phyloP scores from a whole-genome alignment of 306 rosid genomes.

The Astragalus glycyphyllos region DNA sequence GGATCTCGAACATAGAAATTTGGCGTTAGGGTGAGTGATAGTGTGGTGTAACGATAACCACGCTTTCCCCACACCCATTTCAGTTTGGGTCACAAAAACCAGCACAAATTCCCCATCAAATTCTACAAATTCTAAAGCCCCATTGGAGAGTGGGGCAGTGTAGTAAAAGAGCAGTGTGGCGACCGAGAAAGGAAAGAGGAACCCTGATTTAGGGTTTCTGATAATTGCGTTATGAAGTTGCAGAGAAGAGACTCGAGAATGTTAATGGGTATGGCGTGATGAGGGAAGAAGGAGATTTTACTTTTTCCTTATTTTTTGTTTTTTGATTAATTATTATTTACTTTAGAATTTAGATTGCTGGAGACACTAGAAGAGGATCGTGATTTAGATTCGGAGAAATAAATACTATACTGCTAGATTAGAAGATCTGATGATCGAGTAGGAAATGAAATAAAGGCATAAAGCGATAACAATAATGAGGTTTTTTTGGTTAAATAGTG shows the following conservation, averaged over 20 bases:
- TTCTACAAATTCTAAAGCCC: conserved; percentile 2
- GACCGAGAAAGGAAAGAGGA: conserved; percentile 9
- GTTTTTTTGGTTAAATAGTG: too few species aligned
- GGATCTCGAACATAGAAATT: conserved; percentile 65
- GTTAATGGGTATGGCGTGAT: background rate
- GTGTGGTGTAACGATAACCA: conserved; percentile 47
- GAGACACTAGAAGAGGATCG: too few species aligned
- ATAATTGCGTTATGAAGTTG: background rate
- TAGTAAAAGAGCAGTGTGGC: background rate
- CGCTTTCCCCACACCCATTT: conserved; percentile 43
- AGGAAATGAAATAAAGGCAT: too few species aligned
- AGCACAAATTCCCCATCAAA: conserved; percentile 33
- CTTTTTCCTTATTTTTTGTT: background rate
- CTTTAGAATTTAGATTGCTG: too few species aligned
- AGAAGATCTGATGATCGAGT: too few species aligned
- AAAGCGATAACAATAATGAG: too few species aligned
- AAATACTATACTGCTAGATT: too few species aligned
- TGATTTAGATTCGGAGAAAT: too few species aligned
- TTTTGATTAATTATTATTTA: too few species aligned
- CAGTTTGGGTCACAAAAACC: conserved; percentile 34
- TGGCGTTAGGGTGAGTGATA: conserved; percentile 33
- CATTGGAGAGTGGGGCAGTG: background rate
- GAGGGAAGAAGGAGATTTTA: background rate
- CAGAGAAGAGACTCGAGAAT: conserved; percentile 6
- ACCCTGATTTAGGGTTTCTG: conserved; percentile 50